Conservation (phyloP, 2,329 filamentous ascomycete genomes). For the Verticillium nonalfalfae region DNA sequence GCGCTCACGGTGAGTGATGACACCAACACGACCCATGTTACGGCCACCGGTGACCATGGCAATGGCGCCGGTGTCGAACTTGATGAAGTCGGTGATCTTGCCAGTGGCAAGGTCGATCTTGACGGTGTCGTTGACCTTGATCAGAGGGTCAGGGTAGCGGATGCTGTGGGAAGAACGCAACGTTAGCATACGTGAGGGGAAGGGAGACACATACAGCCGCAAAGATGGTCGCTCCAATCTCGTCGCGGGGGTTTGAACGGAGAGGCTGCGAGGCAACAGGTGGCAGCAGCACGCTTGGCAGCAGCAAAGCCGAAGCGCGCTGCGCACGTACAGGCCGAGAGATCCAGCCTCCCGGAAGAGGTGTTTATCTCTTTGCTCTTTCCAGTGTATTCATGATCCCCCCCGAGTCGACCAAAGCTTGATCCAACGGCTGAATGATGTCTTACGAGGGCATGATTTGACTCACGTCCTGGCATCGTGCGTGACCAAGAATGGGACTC, state of each 20-base stretch:
- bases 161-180: constrained; percentile 55
- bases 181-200: constrained; percentile 31
- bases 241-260: neutral
- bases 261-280: neutral
- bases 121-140: constrained; percentile 99
- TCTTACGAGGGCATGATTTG: constrained; percentile 52
- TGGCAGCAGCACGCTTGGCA: neutral
- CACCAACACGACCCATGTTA: constrained; percentile 99
- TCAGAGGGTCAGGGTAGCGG: constrained; percentile 95
- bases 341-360: neutral
- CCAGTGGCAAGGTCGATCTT: constrained; percentile 92
- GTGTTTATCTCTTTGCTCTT: neutral
- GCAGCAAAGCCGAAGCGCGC: constrained; percentile 4
- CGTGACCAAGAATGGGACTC: constrained; percentile 99
- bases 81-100: constrained; percentile 98
- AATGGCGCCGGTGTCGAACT: constrained; percentile 97
- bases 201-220: constrained; percentile 45
- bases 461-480: constrained; percentile 99
- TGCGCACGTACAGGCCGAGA: constrained; percentile 4
- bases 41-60: constrained; percentile 99
- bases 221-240: constrained; percentile 31
- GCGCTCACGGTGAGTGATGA: constrained; percentile 99
- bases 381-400: constrained; percentile 9
- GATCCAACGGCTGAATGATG: constrained; percentile 99
- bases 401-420: constrained; percentile 77